phyloP scores from a whole-genome alignment of 2,329 filamentous ascomycete genomes.

The Raffaelea arxii region DNA sequence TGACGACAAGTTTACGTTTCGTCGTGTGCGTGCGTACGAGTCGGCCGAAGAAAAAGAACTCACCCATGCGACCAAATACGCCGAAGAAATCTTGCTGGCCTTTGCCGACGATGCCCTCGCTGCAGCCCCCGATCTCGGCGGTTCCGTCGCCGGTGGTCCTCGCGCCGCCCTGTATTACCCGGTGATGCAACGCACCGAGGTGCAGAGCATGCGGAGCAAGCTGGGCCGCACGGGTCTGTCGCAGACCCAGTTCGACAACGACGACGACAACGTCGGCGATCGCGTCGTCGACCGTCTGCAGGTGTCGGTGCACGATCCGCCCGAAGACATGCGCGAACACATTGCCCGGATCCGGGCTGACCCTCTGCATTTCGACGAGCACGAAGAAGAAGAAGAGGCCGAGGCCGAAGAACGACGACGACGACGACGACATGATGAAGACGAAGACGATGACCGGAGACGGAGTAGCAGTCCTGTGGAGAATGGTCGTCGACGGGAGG shows the following conservation, averaged over 20 bases:
- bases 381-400: constrained; percentile 20
- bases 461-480: constrained; percentile 1
- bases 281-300: constrained; percentile 47
- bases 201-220: constrained; percentile 54
- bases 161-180: constrained; percentile 60
- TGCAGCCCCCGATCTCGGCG: constrained; percentile 17
- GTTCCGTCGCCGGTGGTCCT: constrained; percentile 32
- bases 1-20: constrained; percentile 48
- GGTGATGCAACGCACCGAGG: constrained; percentile 52
- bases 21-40: constrained; percentile 54
- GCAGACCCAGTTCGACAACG: constrained; percentile 16
- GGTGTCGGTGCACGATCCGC: constrained; percentile 44
- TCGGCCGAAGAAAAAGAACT: constrained; percentile 48
- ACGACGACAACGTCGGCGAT: constrained; percentile 27
- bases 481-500: constrained; percentile 8
- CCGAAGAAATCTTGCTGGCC: constrained; percentile 52
- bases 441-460: constrained; percentile 5
- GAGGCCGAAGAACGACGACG: constrained; percentile 10
- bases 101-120: constrained; percentile 39
- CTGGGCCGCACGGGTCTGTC: constrained; percentile 26
- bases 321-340: constrained; percentile 39
- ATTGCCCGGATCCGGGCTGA: constrained; percentile 43
- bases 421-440: constrained; percentile 9
- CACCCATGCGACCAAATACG: constrained; percentile 49
- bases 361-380: constrained; percentile 38